Evolutionary conservation across 1,284 basidiomycete genomes (phyloP), one percentile per base, ranked within the genome.

Genomic region (Melampsora americana): DNA sequence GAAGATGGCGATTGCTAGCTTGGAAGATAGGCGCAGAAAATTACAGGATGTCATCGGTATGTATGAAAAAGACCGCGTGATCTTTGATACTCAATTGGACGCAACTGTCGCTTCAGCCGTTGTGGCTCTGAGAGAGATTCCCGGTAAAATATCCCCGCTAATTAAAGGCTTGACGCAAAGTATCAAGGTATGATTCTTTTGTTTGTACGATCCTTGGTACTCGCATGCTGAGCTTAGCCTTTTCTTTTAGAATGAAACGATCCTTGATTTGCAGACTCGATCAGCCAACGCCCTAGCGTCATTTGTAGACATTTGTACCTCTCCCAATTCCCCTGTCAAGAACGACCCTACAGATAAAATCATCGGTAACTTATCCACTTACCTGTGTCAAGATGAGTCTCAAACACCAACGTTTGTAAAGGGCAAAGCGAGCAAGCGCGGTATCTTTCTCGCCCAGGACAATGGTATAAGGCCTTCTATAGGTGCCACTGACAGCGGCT

Each of bases 121-220:
- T 78, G 90, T 99, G 23, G 90, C 92, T 4, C 88, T 95, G 78
- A 87, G 87, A 80, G 88, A 88, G 48, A 89, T 92, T 48, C 94
- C 95, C 0, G 88, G 92, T 78, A 99, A 98, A 85, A 90, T 99
- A 78, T 97, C 93, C 79, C 95, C 92, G 0, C 89, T 99, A 62
- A 94, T 99, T 70, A 93, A 96, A 83, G 93, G 92, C 50, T 89
- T 99, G 79, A 99, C 98, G 91, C 96, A 95, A 79, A 93, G 93
- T 48, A 90, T 99, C 85, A 99, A 98, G 88, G 93, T 91, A 26
- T 44, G 74, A 70, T 86, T 77, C 48, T 53, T 39, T 16, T 0
- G 1, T 14, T 28, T n/a, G 68, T 50, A 3, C 11, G 26, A 53
- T 77, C 35, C 69, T 39, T 32, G 7, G 20, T 20, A 9, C 18